A percentile compares a stretch with the other conserved stretches of the same genome.
These are phyloP conservation scores for Psilocybe sp. DNA, from an alignment of 768 basidiomycete species.

Conservation along the genomic window DNA sequence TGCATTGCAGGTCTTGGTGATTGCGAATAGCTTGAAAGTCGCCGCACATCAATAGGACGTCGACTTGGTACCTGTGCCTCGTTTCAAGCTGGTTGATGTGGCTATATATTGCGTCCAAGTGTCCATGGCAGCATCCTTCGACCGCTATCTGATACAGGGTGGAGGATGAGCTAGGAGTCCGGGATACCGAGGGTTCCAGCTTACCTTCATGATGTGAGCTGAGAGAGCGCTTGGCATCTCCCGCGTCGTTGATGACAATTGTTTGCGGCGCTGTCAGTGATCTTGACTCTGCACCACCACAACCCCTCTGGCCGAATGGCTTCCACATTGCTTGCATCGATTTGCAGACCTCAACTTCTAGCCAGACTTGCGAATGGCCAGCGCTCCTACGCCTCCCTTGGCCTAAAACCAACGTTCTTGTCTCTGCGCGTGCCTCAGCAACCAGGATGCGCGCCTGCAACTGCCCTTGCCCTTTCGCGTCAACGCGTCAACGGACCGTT, in stretches of 20 bases:
- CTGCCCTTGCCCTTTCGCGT: too few species aligned
- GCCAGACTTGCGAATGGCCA: neutral
- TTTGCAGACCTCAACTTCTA: neutral
- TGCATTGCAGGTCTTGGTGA: conserved; percentile 76
- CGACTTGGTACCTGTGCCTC: conserved; percentile 64
- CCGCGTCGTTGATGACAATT: too few species aligned
- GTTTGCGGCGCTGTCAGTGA: too few species aligned
- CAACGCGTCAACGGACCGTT: too few species aligned
- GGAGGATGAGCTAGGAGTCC: neutral
- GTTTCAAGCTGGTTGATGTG: conserved; percentile 64
- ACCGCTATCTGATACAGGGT: conserved; percentile 64
- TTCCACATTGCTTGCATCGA: neutral
- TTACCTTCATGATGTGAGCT: conserved; percentile 1
- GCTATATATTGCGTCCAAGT: conserved; percentile 83
- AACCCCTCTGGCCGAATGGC: neutral
- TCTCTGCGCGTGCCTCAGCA: too few species aligned
- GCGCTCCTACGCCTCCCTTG: too few species aligned
- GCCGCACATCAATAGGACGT: conserved; percentile 89
- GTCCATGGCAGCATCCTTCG: conserved; percentile 95
- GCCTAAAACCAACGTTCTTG: too few species aligned
- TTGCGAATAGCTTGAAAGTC: conserved; percentile 96
- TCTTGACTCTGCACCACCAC: neutral
- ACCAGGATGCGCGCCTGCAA: too few species aligned
- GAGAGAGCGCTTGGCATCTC: too few species aligned
- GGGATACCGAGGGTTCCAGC: neutral